Percentiles rank a stretch among this genome's conserved stretches.
phyloP scores from a whole-genome alignment of 2,329 filamentous ascomycete genomes.

The Pyrenochaeta sp. region DNA sequence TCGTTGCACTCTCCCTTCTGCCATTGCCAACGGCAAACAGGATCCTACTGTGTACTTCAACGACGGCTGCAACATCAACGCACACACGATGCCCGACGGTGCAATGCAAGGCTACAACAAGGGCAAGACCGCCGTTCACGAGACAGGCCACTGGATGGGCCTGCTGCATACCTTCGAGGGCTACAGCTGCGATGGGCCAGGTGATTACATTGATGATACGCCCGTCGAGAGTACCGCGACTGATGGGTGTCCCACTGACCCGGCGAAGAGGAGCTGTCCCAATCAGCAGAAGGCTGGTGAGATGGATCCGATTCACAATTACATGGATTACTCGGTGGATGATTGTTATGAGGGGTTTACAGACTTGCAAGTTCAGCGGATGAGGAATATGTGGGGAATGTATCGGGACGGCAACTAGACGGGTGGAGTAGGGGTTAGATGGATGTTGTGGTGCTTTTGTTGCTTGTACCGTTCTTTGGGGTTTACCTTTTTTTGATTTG shows the following conservation, averaged over 20 bases:
- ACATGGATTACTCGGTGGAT: constrained; percentile 68
- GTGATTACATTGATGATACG: constrained; percentile 57
- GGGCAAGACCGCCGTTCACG: constrained; percentile 58
- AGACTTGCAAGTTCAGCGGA: constrained; percentile 58
- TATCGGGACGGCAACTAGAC: constrained; percentile 49
- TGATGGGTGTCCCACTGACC: constrained; percentile 61
- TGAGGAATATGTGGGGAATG: constrained; percentile 61
- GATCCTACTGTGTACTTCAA: constrained; percentile 55
- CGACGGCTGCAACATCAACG: constrained; percentile 66
- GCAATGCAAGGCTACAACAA: constrained; percentile 58
- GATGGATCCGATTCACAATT: constrained; percentile 64
- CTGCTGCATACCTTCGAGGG: constrained; percentile 59
- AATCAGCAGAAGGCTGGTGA: constrained; percentile 43
- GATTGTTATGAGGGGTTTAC: constrained; percentile 64
- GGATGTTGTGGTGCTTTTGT: background rate
- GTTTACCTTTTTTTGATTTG: background rate
- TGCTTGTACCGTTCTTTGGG: background rate
- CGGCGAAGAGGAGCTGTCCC: constrained; percentile 62
- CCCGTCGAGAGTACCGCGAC: constrained; percentile 56
- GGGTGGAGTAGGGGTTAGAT: background rate
- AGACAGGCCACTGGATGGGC: constrained; percentile 59
- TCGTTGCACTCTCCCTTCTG: constrained; percentile 61
- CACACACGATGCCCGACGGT: constrained; percentile 65
- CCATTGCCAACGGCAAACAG: constrained; percentile 50
- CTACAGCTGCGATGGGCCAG: constrained; percentile 54